These are phyloP conservation scores for Chaetoceros tenuissimus DNA, from an alignment of 108 stramenopile species.

Conservation along the genomic window DNA sequence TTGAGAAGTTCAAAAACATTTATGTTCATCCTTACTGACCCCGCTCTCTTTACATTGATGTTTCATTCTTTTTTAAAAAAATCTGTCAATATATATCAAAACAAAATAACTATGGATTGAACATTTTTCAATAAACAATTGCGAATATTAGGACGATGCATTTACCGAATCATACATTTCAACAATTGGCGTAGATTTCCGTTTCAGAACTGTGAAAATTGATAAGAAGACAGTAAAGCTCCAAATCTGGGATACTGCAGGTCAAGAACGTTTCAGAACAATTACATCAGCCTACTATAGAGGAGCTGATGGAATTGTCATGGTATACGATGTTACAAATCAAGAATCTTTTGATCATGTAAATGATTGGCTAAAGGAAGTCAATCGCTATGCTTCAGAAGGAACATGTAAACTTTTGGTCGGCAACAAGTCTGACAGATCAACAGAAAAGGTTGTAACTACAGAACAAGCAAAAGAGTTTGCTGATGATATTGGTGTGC, in stretches of 20 bases:
- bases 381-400: constrained; percentile 95
- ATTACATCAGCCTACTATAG: constrained; percentile 87
- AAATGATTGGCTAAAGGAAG: constrained; percentile 97
- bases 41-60: background rate
- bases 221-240: constrained; percentile 87
- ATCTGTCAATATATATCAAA: background rate
- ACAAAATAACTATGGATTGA: background rate
- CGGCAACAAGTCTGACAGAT: constrained; percentile 92
- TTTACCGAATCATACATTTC: constrained; percentile 98
- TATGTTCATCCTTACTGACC: background rate
- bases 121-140: too few relatives aligned
- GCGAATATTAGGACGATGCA: constrained; percentile 94
- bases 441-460: constrained; percentile 82
- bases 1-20: background rate
- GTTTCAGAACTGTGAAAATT: constrained; percentile 95
- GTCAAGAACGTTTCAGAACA: constrained; percentile 80
- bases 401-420: constrained; percentile 93
- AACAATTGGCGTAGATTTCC: constrained; percentile 99
- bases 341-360: constrained; percentile 97
- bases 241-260: constrained; percentile 82
- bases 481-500: constrained; percentile 92
- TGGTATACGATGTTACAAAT: constrained; percentile 97
- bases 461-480: constrained; percentile 91
- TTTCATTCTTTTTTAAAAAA: too few relatives aligned
- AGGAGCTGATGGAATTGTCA: constrained; percentile 95